Evolutionary conservation across 139 green algal genomes (phyloP).

Genomic region (Picochlorum sp.): DNA sequence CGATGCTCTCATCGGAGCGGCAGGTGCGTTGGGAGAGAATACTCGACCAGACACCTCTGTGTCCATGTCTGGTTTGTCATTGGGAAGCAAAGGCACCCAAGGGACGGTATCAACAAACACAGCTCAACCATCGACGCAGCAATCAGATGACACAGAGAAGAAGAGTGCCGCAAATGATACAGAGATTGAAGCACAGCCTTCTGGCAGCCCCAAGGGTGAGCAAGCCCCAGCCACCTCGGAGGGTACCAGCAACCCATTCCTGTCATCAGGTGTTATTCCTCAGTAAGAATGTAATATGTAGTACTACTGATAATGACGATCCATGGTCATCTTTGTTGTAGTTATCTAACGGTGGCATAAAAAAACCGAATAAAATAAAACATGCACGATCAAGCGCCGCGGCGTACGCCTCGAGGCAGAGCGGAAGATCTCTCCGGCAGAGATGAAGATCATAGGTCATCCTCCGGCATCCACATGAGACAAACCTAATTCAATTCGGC

Average conservation of each 20-base stretch:
- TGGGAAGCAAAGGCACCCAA: constrained; percentile 1
- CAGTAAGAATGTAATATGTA: not conserved
- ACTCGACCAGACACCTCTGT: not conserved
- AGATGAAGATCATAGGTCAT: too few relatives aligned
- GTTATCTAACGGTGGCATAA: too few relatives aligned
- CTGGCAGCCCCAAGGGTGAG: not conserved
- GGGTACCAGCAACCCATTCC: constrained; percentile 1
- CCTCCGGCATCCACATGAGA: too few relatives aligned
- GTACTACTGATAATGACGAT: too few relatives aligned
- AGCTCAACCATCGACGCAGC: too few relatives aligned
- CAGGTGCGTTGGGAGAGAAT: constrained; percentile 4
- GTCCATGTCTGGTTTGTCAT: not conserved
- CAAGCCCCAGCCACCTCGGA: not conserved
- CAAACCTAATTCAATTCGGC: too few relatives aligned
- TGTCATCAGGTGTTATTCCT: constrained; percentile 5
- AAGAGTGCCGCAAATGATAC: too few relatives aligned
- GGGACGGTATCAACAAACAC: not conserved
- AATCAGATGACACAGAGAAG: too few relatives aligned
- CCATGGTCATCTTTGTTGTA: not conserved
- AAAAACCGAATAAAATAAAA: not conserved
- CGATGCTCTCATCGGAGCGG: constrained; percentile 1
- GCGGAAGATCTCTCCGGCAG: too few relatives aligned
- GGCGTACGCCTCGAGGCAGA: too few relatives aligned
- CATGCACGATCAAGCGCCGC: not conserved
- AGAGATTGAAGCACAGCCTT: not conserved